These are phyloP conservation scores for Calonectria pauciramosa DNA, from an alignment of 2,329 filamentous ascomycete genomes.

Conservation along the genomic window DNA sequence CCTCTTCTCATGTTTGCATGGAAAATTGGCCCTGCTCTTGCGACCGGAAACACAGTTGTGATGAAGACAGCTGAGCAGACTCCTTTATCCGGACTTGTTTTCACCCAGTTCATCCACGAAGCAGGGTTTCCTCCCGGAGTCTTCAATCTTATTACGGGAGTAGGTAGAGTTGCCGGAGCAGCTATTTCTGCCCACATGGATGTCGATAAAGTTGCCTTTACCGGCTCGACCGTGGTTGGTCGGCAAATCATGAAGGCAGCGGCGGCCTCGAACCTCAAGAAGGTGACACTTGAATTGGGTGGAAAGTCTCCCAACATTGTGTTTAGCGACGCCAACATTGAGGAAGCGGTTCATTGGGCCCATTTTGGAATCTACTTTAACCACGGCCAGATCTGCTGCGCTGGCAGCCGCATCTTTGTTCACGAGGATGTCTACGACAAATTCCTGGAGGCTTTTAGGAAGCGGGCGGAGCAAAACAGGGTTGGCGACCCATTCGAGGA, in stretches of 20 bases:
- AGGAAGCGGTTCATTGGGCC: neutral
- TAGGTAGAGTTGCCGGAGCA: neutral
- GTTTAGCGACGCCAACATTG: neutral
- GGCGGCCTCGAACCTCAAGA: neutral
- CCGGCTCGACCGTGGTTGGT: neutral
- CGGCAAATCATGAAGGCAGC: neutral
- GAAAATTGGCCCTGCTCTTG: neutral
- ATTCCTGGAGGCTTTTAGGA: neutral
- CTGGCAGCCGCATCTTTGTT: neutral
- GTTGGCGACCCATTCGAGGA: neutral
- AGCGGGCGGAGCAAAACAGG: neutral
- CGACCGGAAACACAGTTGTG: neutral
- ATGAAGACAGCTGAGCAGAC: slow-evolving; percentile 1
- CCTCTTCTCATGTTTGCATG: neutral
- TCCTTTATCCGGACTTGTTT: neutral
- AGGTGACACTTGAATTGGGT: neutral
- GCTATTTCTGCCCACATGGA: neutral
- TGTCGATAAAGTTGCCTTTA: neutral
- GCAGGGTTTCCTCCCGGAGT: neutral
- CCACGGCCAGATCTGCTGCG: neutral
- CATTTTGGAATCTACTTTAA: neutral
- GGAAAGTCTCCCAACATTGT: slow-evolving; percentile 5
- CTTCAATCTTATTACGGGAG: neutral
- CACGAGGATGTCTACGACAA: neutral
- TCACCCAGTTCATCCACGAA: neutral